Evolutionary conservation across 78 protist genomes (phyloP).

Genomic region (Dictyostelium capitatum): DNA sequence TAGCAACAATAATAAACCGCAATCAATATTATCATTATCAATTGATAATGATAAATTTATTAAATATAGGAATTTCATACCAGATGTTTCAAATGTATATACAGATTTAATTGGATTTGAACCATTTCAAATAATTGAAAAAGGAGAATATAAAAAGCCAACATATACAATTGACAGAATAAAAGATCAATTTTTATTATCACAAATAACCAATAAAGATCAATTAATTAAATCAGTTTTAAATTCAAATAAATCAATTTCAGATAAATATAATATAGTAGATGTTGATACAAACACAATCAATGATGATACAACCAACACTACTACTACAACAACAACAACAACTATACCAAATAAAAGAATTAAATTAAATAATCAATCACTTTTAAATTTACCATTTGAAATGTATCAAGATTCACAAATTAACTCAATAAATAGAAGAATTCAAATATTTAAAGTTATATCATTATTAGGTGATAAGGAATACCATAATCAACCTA

Average conservation of each 20-base stretch:
- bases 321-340: too few relatives aligned
- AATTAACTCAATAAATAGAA: conserved; percentile 28
- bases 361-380: conserved; percentile 5
- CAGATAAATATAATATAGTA: conserved; percentile 14
- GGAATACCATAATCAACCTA: not conserved
- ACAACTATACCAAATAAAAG: not conserved
- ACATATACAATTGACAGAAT: not conserved
- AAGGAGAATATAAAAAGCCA: not conserved
- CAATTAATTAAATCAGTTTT: conserved; percentile 1
- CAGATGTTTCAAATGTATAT: not conserved
- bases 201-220: not conserved
- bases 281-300: too few relatives aligned
- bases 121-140: not conserved
- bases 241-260: conserved; percentile 4
- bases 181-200: too few relatives aligned
- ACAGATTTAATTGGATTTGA: not conserved
- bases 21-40: too few relatives aligned
- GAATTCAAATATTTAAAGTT: conserved; percentile 1
- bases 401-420: conserved; percentile 26
- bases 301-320: too few relatives aligned
- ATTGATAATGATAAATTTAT: not conserved
- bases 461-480: not conserved
- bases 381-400: conserved; percentile 16
- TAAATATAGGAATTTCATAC: not conserved
- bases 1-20: not conserved